phyloP scores from a whole-genome alignment of 1,139 yeast genomes.

The Nematodospora anomalae region DNA sequence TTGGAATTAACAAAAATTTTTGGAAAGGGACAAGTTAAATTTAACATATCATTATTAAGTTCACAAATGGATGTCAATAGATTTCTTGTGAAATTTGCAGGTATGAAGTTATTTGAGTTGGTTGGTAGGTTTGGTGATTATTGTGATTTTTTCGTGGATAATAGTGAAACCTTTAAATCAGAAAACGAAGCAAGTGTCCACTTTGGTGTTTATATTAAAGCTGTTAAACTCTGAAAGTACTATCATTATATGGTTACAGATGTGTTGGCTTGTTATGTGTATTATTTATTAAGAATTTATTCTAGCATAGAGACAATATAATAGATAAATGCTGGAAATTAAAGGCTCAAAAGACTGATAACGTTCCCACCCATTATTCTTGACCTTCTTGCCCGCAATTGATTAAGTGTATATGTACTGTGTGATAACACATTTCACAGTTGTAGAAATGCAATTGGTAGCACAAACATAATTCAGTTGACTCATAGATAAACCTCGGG shows the following conservation, averaged over 20 bases:
- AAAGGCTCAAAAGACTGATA: too few relatives aligned
- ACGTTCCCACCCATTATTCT: too few relatives aligned
- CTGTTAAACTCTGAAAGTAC: slow-evolving; percentile 8
- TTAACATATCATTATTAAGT: slow-evolving; percentile 31
- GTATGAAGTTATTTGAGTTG: slow-evolving; percentile 34
- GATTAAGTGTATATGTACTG: too few relatives aligned
- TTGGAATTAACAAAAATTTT: slow-evolving; percentile 27
- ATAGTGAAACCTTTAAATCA: slow-evolving; percentile 12
- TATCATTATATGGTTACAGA: too few relatives aligned
- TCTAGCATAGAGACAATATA: not conserved
- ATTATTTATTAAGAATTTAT: not conserved
- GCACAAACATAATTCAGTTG: too few relatives aligned
- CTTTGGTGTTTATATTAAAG: slow-evolving; percentile 24
- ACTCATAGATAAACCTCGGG: too few relatives aligned
- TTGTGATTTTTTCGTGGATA: slow-evolving; percentile 24
- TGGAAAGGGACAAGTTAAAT: slow-evolving; percentile 37
- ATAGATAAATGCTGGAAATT: not conserved
- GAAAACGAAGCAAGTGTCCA: slow-evolving; percentile 14
- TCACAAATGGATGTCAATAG: slow-evolving; percentile 33
- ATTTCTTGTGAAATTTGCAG: slow-evolving; percentile 32
- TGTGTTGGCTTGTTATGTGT: too few relatives aligned
- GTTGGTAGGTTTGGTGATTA: slow-evolving; percentile 34
- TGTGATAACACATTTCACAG: too few relatives aligned
- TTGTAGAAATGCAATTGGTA: too few relatives aligned
- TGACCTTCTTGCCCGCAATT: too few relatives aligned